Conservation (phyloP, 1,284 basidiomycete species). For the Puccinia hordei region DNA sequence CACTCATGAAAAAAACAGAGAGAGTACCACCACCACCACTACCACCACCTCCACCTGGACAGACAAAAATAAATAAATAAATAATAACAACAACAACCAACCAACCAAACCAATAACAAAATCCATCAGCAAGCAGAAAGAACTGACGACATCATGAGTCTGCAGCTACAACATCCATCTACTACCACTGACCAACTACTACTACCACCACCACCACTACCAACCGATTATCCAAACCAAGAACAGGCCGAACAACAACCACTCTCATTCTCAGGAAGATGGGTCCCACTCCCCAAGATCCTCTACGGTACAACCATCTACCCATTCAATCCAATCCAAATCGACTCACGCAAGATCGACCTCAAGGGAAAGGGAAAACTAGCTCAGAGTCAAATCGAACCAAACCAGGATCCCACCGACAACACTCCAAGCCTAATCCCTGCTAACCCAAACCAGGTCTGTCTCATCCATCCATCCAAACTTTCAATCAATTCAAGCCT, state of each 20-base stretch:
- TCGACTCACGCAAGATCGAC: conserved; percentile 24
- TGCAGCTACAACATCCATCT: not conserved
- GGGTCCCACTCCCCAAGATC: conserved; percentile 45
- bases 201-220: not conserved
- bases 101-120: too few species aligned
- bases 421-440: conserved; percentile 18
- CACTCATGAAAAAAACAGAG: too few species aligned
- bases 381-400: too few species aligned
- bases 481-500: not conserved
- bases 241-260: not conserved
- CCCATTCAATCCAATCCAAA: conserved; percentile 38
- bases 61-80: too few species aligned
- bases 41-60: too few species aligned
- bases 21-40: too few species aligned
- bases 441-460: conserved; percentile 47
- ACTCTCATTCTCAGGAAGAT: conserved; percentile 41
- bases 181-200: not conserved
- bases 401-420: not conserved
- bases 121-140: not conserved
- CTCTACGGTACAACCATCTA: conserved; percentile 43
- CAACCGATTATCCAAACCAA: not conserved
- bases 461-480: not conserved
- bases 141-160: not conserved
- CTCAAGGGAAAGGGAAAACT: conserved; percentile 37
- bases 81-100: too few species aligned